A percentile compares a stretch with the other conserved stretches of the same genome.
These are phyloP conservation scores for Cyberlindnera samutprakarnensis DNA, from an alignment of 805 yeast species.

Conservation along the genomic window DNA sequence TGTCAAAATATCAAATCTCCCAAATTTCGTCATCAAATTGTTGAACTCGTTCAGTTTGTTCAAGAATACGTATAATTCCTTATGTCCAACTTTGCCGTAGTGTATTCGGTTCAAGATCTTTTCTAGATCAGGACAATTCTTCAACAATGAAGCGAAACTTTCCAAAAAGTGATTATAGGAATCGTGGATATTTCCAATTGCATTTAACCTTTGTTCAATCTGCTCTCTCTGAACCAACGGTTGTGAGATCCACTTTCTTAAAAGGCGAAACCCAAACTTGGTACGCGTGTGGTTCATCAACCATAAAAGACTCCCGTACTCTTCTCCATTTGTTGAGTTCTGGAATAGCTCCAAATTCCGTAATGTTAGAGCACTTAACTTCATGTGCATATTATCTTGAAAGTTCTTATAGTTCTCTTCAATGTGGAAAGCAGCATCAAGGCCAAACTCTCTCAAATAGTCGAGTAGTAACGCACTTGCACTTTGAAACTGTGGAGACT, in stretches of 20 bases:
- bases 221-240: constrained; percentile 53
- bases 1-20: constrained; percentile 21
- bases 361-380: constrained; percentile 59
- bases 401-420: constrained; percentile 46
- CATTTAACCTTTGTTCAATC: constrained; percentile 57
- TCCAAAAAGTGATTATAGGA: constrained; percentile 33
- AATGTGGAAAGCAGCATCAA: constrained; percentile 49
- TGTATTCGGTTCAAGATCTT: constrained; percentile 49
- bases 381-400: constrained; percentile 36
- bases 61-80: constrained; percentile 51
- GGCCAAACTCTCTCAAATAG: constrained; percentile 56
- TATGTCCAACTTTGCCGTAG: constrained; percentile 50
- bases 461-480: constrained; percentile 40
- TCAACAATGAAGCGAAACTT: constrained; percentile 26
- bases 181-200: constrained; percentile 42
- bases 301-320: constrained; percentile 72
- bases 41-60: constrained; percentile 30
- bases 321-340: constrained; percentile 49
- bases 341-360: constrained; percentile 67
- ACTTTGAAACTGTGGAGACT: constrained; percentile 21
- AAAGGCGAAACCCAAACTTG: constrained; percentile 59
- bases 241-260: constrained; percentile 64
- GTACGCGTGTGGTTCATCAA: constrained; percentile 76
- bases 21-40: constrained; percentile 21
- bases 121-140: constrained; percentile 48